Percentiles rank a stretch among this genome's conserved stretches.
Evolutionary conservation across 129 eudicot genomes (phyloP).

Genomic region (Scalesia atractyloides): DNA sequence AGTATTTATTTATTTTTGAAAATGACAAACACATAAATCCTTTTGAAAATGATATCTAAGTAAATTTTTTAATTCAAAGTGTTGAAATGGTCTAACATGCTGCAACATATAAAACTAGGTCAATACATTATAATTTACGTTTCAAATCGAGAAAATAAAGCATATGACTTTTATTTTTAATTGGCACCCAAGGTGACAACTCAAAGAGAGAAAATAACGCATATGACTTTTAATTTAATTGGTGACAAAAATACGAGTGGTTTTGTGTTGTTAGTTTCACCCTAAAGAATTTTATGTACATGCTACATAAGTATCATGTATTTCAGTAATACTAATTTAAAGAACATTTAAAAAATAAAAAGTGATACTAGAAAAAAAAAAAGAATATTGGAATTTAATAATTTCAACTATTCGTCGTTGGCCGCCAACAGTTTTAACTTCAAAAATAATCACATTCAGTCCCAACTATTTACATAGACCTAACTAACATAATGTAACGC

Average conservation of each 20-base stretch:
- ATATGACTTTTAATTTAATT: not conserved
- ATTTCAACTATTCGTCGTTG: too few relatives aligned
- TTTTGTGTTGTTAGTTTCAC: not conserved
- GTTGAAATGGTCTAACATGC: constrained; percentile 22
- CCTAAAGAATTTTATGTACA: not conserved
- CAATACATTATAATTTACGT: too few relatives aligned
- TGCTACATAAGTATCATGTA: too few relatives aligned
- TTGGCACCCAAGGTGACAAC: not conserved
- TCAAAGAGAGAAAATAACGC: not conserved
- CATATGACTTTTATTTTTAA: not conserved
- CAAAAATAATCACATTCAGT: too few relatives aligned
- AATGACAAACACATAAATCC: not conserved
- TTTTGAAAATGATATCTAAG: constrained; percentile 4
- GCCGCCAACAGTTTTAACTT: too few relatives aligned
- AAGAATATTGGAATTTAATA: too few relatives aligned
- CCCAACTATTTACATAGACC: too few relatives aligned
- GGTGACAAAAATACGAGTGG: not conserved
- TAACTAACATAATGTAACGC: too few relatives aligned
- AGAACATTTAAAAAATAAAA: too few relatives aligned
- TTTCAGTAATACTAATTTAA: too few relatives aligned
- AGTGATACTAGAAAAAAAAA: too few relatives aligned
- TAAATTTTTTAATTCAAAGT: not conserved
- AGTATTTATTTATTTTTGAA: not conserved
- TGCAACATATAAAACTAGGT: not conserved
- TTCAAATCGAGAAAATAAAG: not conserved